A percentile compares a stretch with the other conserved stretches of the same genome.
These are phyloP conservation scores for Phalaenopsis aphrodite DNA, from an alignment of 106 monocot species.

Conservation along the genomic window DNA sequence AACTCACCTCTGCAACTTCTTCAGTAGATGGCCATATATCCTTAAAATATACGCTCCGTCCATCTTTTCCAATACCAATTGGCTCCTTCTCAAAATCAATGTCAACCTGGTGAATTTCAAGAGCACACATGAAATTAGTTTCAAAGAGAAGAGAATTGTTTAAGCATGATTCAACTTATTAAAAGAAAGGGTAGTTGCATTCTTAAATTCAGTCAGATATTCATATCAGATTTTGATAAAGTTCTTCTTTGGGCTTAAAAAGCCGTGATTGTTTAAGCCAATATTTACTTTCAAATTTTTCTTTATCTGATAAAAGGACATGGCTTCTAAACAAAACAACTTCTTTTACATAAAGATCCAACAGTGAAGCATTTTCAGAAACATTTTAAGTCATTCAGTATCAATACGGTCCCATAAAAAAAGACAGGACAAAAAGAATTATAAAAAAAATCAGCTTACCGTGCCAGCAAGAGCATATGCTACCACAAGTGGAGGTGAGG, in stretches of 20 bases:
- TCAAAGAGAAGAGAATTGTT: background rate
- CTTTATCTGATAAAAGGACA: background rate
- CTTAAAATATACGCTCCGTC: conserved; percentile 48
- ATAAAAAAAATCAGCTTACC: conserved; percentile 16
- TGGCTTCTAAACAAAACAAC: background rate
- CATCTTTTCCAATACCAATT: conserved; percentile 59
- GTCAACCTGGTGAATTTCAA: conserved; percentile 44
- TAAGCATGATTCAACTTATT: background rate
- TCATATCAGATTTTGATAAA: background rate
- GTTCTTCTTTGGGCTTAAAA: background rate
- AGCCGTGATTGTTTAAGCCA: background rate
- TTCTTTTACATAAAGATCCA: background rate
- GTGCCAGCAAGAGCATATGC: conserved; percentile 88
- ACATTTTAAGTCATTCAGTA: background rate
- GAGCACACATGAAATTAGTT: background rate
- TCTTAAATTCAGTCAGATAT: background rate
- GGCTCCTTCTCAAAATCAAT: conserved; percentile 74
- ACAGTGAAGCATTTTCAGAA: background rate
- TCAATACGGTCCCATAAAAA: background rate
- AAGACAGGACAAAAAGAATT: background rate
- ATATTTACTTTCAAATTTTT: background rate
- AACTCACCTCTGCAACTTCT: conserved; percentile 50
- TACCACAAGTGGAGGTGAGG: conserved; percentile 78
- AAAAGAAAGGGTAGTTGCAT: background rate
- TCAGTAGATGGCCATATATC: conserved; percentile 78